Evolutionary conservation across 176 grass and related monocot species (phyloP).

Genomic region (Poa annua): DNA sequence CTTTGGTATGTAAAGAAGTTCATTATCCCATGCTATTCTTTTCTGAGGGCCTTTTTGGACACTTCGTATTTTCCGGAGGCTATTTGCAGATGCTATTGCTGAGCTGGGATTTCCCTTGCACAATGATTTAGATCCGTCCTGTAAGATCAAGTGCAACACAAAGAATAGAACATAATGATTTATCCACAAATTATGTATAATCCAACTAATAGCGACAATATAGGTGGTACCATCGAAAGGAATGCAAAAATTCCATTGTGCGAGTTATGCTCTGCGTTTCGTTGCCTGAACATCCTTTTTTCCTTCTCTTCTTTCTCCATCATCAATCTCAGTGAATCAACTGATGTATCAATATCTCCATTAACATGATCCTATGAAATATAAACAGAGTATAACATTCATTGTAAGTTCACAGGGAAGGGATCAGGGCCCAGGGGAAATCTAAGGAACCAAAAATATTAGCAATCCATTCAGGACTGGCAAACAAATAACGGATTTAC

Average conservation of each 20-base stretch:
- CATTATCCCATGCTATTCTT: slow-evolving; percentile 87
- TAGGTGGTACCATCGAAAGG: slow-evolving; percentile 59
- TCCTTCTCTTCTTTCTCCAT: slow-evolving; percentile 69
- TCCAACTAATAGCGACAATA: slow-evolving; percentile 13
- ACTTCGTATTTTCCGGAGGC: slow-evolving; percentile 66
- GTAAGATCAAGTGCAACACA: slow-evolving; percentile 39
- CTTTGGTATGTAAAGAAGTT: slow-evolving; percentile 59
- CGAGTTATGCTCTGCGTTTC: slow-evolving; percentile 53
- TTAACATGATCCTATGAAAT: slow-evolving; percentile 39
- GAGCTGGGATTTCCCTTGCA: slow-evolving; percentile 77
- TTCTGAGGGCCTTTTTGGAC: slow-evolving; percentile 82
- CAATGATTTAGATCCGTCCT: slow-evolving; percentile 94
- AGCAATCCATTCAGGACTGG: not conserved
- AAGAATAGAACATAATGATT: slow-evolving; percentile 19
- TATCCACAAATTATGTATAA: slow-evolving; percentile 31
- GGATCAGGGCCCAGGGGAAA: not conserved
- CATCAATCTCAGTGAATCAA: slow-evolving; percentile 67
- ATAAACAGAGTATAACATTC: slow-evolving; percentile 34
- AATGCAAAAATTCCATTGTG: slow-evolving; percentile 70
- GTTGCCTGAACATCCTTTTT: slow-evolving; percentile 52
- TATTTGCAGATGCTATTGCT: slow-evolving; percentile 54
- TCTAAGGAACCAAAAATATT: slow-evolving; percentile 19
- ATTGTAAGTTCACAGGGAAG: slow-evolving; percentile 26
- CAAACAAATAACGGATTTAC: slow-evolving; percentile 47
- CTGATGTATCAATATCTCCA: slow-evolving; percentile 60